Evolutionary conservation across 495 filamentous ascomycete species (phyloP).

Genomic region (Penicillium psychrofluorescens): DNA sequence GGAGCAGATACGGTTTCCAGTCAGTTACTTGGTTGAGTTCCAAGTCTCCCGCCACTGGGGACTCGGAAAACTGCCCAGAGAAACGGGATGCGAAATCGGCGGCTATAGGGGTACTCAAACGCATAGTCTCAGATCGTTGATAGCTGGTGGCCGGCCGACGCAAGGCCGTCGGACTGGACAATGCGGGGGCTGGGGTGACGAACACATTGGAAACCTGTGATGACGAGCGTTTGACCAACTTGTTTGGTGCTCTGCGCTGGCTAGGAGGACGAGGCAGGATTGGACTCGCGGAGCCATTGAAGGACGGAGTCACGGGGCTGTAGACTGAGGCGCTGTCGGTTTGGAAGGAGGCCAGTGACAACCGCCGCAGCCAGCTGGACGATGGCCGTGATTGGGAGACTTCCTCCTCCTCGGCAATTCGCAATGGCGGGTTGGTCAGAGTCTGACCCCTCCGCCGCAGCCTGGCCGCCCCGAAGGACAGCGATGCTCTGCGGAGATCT

Average conservation of each 20-base stretch:
- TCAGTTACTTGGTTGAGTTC: conserved; percentile 11
- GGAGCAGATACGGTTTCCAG: conserved; percentile 43
- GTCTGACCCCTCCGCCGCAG: conserved; percentile 32
- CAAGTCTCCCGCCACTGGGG: conserved; percentile 9
- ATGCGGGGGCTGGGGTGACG: conserved; percentile 28
- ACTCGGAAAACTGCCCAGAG: conserved; percentile 8
- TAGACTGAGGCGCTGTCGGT: conserved; percentile 62
- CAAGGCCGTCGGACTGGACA: conserved; percentile 47
- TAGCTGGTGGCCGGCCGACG: conserved; percentile 82
- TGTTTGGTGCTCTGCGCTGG: conserved; percentile 61
- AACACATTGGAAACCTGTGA: conserved; percentile 47
- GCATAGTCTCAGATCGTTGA: conserved; percentile 68
- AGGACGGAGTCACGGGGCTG: conserved; percentile 60
- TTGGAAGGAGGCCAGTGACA: conserved; percentile 69
- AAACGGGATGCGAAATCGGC: conserved; percentile 25
- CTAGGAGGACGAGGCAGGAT: conserved; percentile 43
- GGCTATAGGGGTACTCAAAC: conserved; percentile 34
- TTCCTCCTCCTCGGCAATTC: conserved; percentile 18
- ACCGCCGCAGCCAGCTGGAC: conserved; percentile 69
- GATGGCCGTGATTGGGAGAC: conserved; percentile 37
- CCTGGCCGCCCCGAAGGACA: conserved; percentile 50
- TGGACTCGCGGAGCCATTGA: conserved; percentile 62
- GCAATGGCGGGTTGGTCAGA: conserved; percentile 27
- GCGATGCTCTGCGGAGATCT: conserved; percentile 23
- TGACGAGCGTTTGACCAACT: conserved; percentile 76